These are phyloP conservation scores for Suhomyces bokatorum DNA, from an alignment of 1,139 yeast genomes.

Conservation along the genomic window DNA sequence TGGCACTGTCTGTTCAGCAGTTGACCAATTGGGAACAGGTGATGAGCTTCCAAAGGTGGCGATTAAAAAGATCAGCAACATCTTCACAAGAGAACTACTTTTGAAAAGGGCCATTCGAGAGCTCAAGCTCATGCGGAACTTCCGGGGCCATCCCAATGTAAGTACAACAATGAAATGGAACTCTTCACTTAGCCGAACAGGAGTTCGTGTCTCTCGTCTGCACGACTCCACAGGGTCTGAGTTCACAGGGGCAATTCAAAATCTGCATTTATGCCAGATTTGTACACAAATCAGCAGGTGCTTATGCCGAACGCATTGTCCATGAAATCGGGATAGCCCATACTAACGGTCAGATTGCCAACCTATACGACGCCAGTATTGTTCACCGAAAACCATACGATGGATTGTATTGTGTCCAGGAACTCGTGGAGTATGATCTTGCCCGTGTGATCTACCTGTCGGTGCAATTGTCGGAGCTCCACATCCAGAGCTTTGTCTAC, in stretches of 20 bases:
- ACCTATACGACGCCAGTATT: constrained; percentile 71
- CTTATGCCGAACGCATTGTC: too few relatives aligned
- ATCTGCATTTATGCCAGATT: too few relatives aligned
- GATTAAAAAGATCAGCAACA: constrained; percentile 73
- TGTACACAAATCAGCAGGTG: too few relatives aligned
- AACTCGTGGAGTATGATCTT: constrained; percentile 77
- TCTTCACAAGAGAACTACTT: constrained; percentile 63
- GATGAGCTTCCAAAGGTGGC: constrained; percentile 46
- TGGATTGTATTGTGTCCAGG: constrained; percentile 82
- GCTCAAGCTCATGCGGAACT: constrained; percentile 71
- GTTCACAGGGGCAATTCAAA: too few relatives aligned
- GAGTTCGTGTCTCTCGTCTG: too few relatives aligned
- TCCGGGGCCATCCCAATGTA: constrained; percentile 77
- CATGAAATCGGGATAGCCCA: too few relatives aligned
- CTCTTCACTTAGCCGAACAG: too few relatives aligned
- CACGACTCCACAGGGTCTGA: too few relatives aligned
- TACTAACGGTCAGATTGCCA: constrained; percentile 49
- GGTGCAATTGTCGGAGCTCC: constrained; percentile 80
- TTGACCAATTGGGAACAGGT: constrained; percentile 46
- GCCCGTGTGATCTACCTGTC: constrained; percentile 75
- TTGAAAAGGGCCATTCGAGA: constrained; percentile 78
- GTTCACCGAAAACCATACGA: constrained; percentile 67
- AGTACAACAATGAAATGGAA: constrained; percentile 15
- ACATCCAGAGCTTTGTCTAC: constrained; percentile 71
- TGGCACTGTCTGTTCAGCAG: constrained; percentile 84